These are phyloP conservation scores for Basipetospora chlamydospora DNA, from an alignment of 2,329 filamentous ascomycete species.

Conservation along the genomic window DNA sequence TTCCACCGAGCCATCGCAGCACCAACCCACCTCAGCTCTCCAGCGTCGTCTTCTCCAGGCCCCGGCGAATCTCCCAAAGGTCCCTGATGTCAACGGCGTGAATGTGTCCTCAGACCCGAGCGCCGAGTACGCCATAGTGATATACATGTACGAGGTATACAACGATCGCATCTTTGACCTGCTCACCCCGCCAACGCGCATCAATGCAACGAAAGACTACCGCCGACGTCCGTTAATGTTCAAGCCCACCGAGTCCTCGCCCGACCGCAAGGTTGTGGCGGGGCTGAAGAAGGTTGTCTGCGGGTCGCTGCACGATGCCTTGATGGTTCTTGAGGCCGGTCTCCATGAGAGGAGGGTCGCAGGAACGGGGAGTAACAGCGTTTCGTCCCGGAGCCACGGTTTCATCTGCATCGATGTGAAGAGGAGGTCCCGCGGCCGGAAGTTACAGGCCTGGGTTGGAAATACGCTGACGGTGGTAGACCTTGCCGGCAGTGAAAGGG, in stretches of 20 bases:
- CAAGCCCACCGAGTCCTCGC: slow-evolving; percentile 77
- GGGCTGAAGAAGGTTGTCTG: slow-evolving; percentile 86
- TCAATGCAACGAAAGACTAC: slow-evolving; percentile 50
- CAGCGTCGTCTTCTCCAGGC: slow-evolving; percentile 51
- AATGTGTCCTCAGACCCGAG: slow-evolving; percentile 49
- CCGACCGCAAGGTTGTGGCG: slow-evolving; percentile 87
- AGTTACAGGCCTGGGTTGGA: slow-evolving; percentile 43
- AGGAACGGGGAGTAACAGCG: slow-evolving; percentile 85
- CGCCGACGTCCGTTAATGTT: slow-evolving; percentile 74
- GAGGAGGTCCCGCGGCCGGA: slow-evolving; percentile 39
- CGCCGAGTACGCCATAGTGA: slow-evolving; percentile 71
- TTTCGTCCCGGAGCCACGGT: slow-evolving; percentile 82
- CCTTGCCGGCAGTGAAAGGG: slow-evolving; percentile 83
- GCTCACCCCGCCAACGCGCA: slow-evolving; percentile 48
- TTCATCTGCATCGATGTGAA: slow-evolving; percentile 95
- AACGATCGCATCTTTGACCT: slow-evolving; percentile 97
- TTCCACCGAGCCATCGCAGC: slow-evolving; percentile 27
- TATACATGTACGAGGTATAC: slow-evolving; percentile 99
- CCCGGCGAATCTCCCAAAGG: slow-evolving; percentile 55
- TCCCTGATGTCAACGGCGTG: slow-evolving; percentile 60
- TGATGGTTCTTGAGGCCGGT: slow-evolving; percentile 81
- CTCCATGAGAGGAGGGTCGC: slow-evolving; percentile 76
- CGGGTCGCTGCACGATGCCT: slow-evolving; percentile 63
- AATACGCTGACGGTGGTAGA: slow-evolving; percentile 81
- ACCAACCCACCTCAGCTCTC: slow-evolving; percentile 30